phyloP scores from a whole-genome alignment of 306 rosid genomes.

The Cercis canadensis region DNA sequence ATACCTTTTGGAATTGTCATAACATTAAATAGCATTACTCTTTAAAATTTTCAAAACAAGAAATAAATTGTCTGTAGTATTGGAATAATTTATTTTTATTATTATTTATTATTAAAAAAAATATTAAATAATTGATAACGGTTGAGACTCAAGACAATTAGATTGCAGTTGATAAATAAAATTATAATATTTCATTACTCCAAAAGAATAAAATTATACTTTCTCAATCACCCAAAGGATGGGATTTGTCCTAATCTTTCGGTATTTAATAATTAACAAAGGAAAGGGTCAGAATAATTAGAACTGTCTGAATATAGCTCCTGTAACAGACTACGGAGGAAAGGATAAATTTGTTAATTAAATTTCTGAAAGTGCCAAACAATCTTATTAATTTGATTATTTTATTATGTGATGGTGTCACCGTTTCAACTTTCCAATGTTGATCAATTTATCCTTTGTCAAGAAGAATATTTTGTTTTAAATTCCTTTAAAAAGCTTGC shows the following conservation, averaged over 20 bases:
- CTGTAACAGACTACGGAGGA: not conserved
- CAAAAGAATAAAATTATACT: not conserved
- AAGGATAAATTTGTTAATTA: not conserved
- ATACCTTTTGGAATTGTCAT: too few species aligned
- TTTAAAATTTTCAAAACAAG: too few species aligned
- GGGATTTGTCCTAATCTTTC: slow-evolving; percentile 24
- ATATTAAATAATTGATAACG: too few species aligned
- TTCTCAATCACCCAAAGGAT: not conserved
- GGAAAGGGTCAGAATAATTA: not conserved
- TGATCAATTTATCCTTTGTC: slow-evolving; percentile 32
- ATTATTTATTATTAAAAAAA: too few species aligned
- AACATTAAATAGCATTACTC: too few species aligned
- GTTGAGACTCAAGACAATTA: too few species aligned
- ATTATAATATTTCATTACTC: too few species aligned
- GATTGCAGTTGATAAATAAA: too few species aligned
- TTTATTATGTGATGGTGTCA: not conserved
- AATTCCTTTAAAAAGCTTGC: not conserved
- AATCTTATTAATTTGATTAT: slow-evolving; percentile 7
- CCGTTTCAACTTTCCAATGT: not conserved
- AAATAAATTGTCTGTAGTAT: too few species aligned
- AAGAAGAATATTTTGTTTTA: slow-evolving; percentile 10
- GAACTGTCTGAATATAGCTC: slow-evolving; percentile 25
- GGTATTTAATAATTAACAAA: slow-evolving; percentile 12
- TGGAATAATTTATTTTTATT: too few species aligned
- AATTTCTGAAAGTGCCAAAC: slow-evolving; percentile 9